Evolutionary conservation across 2,329 filamentous ascomycete species (phyloP), one percentile per base, ranked within the genome.

Genomic region (Penicillium crustosum): DNA sequence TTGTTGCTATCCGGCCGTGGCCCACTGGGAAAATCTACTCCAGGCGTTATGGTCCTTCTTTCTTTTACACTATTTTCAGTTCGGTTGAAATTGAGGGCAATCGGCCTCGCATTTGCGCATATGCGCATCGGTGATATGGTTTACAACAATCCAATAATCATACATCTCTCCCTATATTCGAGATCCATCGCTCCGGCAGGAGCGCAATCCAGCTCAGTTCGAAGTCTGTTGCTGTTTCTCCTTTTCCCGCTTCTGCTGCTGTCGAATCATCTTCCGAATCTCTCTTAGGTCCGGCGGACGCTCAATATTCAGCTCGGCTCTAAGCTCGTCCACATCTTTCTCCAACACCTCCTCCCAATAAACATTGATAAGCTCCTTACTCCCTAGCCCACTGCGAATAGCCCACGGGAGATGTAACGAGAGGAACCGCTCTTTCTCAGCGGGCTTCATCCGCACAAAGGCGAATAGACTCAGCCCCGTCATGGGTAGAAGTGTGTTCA

Each of bases 261-360:
- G 86, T 65, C 85, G 83, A 64, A 91, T 85, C 71, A 81, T 80
- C 77, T 83, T 89, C 65, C 94, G 82, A 49, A 93, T 90, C 27
- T 84, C 83, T 67, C 93, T 83, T 76, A 97, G 78, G 75, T 97
- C 92, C 8, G 93, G 91, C 36, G 94, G 94, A 71, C 85, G 86
- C 79, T 97, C 91, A 54, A 99, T 92, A 2, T 90, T 88, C 67
- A 99, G 73, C 71, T 92, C 83, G 5, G 70, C 74, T 63, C 94
- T 83, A 72, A 99, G 71, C 63, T 88, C 89, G 51, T 86, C 82
- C 27, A 96, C 90, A 74, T 96, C 88, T 57, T 86, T 90, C 78
- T 93, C 88, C 65, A 99, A 77, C 78, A 93, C 85, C 79, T 97
- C 91, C 77, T 99, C 94, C 94, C 94, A 99, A 72, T 96, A 99